Percentiles rank a stretch among this genome's conserved stretches.
Evolutionary conservation across 345 rosid genomes (phyloP).

Genomic region (Boechera divaricarpa): DNA sequence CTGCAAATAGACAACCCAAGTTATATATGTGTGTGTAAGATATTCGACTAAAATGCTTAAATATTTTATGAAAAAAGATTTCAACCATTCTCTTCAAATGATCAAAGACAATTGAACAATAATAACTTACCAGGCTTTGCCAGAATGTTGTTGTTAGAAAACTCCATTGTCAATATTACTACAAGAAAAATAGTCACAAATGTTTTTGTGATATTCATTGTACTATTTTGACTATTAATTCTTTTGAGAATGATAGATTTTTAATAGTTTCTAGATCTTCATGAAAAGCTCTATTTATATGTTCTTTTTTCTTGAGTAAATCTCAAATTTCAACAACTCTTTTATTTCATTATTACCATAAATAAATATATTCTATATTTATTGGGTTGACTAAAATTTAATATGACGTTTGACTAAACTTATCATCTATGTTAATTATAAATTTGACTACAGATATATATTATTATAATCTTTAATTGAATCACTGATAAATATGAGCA

Average conservation of each 20-base stretch:
- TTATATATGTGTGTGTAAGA: background rate
- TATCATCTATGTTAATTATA: background rate
- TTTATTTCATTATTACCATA: background rate
- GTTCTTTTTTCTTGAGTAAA: background rate
- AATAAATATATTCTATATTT: background rate
- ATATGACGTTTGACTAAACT: background rate
- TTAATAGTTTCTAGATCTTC: background rate
- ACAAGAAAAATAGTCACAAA: background rate
- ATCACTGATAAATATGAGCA: no score
- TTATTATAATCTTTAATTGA: no score
- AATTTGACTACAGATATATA: background rate
- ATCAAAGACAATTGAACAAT: background rate
- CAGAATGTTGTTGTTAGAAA: background rate
- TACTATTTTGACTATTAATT: background rate
- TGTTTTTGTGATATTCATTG: background rate
- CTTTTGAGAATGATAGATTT: background rate
- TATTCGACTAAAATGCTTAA: background rate
- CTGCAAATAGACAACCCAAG: background rate
- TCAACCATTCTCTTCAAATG: background rate
- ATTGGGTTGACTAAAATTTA: background rate
- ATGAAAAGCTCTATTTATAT: background rate
- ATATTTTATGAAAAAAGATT: background rate
- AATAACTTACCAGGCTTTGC: background rate
- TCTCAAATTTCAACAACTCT: background rate
- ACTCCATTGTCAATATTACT: background rate